phyloP scores from a whole-genome alignment of 1,139 yeast genomes.

The Yamadazyma atmosphaerica region DNA sequence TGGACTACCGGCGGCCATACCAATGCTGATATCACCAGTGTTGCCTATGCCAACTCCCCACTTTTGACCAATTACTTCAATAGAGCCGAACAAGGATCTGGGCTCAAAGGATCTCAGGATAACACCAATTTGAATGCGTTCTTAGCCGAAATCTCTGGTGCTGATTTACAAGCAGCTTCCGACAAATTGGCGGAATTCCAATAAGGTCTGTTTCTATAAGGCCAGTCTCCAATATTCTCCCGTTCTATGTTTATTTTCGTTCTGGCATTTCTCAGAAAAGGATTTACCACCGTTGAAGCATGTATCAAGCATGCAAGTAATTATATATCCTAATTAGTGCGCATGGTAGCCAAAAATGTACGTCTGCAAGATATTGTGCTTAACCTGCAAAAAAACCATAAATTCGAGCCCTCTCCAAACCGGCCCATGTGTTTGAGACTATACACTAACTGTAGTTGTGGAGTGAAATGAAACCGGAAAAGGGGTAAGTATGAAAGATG shows the following conservation, averaged over 20 bases:
- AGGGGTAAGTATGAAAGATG: neutral
- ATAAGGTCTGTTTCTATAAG: neutral
- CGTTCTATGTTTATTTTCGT: neutral
- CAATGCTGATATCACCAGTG: constrained; percentile 85
- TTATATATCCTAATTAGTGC: neutral
- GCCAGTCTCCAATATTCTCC: neutral
- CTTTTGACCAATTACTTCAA: constrained; percentile 36
- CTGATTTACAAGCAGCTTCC: constrained; percentile 54
- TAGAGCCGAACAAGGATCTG: constrained; percentile 31
- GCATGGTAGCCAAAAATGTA: neutral
- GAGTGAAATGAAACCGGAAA: too few species aligned
- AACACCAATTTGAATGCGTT: constrained; percentile 79
- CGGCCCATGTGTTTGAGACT: neutral
- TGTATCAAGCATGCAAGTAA: neutral
- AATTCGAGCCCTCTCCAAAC: neutral
- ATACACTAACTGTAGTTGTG: too few species aligned
- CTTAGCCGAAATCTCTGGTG: constrained; percentile 57
- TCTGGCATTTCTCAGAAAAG: too few species aligned
- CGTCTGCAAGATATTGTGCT: neutral
- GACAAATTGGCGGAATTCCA: constrained; percentile 7
- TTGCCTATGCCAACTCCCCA: constrained; percentile 64
- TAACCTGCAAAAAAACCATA: neutral
- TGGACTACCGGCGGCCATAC: constrained; percentile 93
- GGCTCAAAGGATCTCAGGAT: constrained; percentile 75
- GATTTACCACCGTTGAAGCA: neutral